Conservation (phyloP, 768 basidiomycete species). For the Leccinum imitatum region DNA sequence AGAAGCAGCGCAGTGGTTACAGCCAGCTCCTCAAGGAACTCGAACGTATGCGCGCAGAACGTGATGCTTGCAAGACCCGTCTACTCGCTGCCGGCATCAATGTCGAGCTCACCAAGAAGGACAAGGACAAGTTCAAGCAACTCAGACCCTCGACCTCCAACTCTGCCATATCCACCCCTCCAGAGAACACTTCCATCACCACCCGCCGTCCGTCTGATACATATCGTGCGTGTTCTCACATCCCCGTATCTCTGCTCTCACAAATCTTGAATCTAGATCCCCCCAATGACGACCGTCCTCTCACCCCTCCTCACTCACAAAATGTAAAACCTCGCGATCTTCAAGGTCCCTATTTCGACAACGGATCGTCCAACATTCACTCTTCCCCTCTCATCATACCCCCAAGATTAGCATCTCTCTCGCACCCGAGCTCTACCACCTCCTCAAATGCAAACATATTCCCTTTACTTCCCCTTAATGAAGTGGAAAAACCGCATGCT, state of each 20-base stretch:
- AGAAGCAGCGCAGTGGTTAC: slow-evolving; percentile 86
- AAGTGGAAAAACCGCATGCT: slow-evolving; percentile 9
- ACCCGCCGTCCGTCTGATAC: not conserved
- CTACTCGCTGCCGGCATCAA: slow-evolving; percentile 32
- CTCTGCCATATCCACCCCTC: slow-evolving; percentile 27
- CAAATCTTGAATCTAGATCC: slow-evolving; percentile 6
- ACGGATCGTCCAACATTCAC: not conserved
- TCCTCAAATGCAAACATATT: slow-evolving; percentile 10
- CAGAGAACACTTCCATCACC: slow-evolving; percentile 6
- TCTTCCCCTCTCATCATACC: slow-evolving; percentile 20
- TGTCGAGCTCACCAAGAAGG: slow-evolving; percentile 41
- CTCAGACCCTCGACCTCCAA: slow-evolving; percentile 26
- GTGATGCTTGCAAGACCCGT: slow-evolving; percentile 57
- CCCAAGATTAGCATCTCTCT: slow-evolving; percentile 22
- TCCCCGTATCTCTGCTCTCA: not conserved
- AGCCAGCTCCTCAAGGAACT: slow-evolving; percentile 80
- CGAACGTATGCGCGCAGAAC: slow-evolving; percentile 78
- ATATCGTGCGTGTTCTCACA: not conserved
- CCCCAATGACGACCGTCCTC: slow-evolving; percentile 23
- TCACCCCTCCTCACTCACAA: slow-evolving; percentile 19
- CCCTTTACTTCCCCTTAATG: slow-evolving; percentile 23
- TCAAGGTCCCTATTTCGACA: slow-evolving; percentile 4
- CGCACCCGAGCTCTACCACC: slow-evolving; percentile 9
- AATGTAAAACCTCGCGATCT: slow-evolving; percentile 11
- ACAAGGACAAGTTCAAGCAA: slow-evolving; percentile 21